Base-by-base conservation (phyloP, 768 basidiomycete species). In the Rhizopogon vinicolor region DNA sequence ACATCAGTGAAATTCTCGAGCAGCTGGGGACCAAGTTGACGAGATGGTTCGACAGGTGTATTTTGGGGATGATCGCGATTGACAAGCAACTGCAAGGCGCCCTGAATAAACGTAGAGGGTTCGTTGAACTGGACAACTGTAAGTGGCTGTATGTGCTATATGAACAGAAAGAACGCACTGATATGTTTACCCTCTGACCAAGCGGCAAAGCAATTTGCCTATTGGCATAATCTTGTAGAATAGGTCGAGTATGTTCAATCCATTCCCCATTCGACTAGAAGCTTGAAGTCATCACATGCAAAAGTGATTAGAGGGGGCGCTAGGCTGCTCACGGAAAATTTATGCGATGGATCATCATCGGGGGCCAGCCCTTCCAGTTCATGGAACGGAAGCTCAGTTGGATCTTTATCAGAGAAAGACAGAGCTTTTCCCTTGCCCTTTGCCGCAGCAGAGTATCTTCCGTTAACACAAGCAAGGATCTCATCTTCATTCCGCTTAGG, bases 1-100 rank as follows among this genome's bases (percentile, higher is more conserved):
- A 69, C 57, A 35, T 69, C 58, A 42, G 64, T 63, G 48, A 67
- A 71, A 40, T 69, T 69, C 41, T 67, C 69, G 25, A 71, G 60
- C 0, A 71, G 45, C 16, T 69, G 69, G 25, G 68, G 67, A 4
- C 67, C 69, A 2, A 69, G 63, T 22, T 42, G 54, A 5, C 63
- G 61, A 29, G 65, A 56, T 44, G 19, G 48, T 41, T 63, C 60
- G n/a, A 46, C 40, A 43, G 25, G 13, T 25, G 10, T 51, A 4
- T 41, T 52, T 3, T 19, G 10, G 31, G 22, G 45, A 39, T 40
- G 44, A 52, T 69, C 60, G 12, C 68, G 69, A 42, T 71, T 69
- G 46, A 51, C 67, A 39, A 69, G 69, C 7, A 69, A 51, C 39
- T 71, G 63, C 16, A 67, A 33, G 22, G 60, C 58, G 41, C 67